These are phyloP conservation scores for Saccharomycopsis hybrid DNA, from an alignment of 1,139 yeast genomes.

Conservation along the genomic window DNA sequence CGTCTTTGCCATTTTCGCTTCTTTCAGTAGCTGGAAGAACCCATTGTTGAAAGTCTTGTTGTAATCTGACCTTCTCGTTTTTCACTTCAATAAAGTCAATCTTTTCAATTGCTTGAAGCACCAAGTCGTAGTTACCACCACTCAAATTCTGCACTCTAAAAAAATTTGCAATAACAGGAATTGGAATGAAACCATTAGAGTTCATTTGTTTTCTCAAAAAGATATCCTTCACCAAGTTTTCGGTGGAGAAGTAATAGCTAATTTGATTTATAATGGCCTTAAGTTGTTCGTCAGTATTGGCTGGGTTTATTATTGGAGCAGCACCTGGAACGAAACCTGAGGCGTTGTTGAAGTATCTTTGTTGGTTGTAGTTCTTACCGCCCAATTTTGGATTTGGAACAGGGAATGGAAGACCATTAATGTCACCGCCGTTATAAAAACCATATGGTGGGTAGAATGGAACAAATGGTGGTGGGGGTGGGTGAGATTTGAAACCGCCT, in stretches of 20 bases:
- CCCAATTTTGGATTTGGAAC: conserved; percentile 2
- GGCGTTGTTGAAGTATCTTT: conserved; percentile 7
- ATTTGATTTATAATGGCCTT: conserved; percentile 45
- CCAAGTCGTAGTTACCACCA: conserved; percentile 41
- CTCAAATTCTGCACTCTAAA: conserved; percentile 63
- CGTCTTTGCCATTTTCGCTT: conserved; percentile 22
- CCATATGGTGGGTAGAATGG: conserved; percentile 2
- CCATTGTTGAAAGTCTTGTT: conserved; percentile 40
- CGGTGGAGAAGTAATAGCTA: conserved; percentile 84
- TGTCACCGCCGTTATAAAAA: not conserved
- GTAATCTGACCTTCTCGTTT: conserved; percentile 41
- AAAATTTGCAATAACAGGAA: conserved; percentile 59
- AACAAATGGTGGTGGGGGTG: not conserved
- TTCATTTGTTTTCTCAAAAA: conserved; percentile 78
- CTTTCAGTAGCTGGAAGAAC: conserved; percentile 44
- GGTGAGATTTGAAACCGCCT: not conserved
- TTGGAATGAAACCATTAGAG: conserved; percentile 63
- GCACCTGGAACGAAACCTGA: conserved; percentile 8
- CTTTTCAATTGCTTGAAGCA: conserved; percentile 39
- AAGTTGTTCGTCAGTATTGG: conserved; percentile 21
- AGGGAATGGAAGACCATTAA: not conserved
- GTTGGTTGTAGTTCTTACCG: conserved; percentile 8
- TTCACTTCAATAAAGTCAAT: conserved; percentile 38
- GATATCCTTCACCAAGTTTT: conserved; percentile 77
- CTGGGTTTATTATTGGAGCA: conserved; percentile 3